phyloP scores from a whole-genome alignment of 179 eudicot genomes.

The Camellia oleifera region DNA sequence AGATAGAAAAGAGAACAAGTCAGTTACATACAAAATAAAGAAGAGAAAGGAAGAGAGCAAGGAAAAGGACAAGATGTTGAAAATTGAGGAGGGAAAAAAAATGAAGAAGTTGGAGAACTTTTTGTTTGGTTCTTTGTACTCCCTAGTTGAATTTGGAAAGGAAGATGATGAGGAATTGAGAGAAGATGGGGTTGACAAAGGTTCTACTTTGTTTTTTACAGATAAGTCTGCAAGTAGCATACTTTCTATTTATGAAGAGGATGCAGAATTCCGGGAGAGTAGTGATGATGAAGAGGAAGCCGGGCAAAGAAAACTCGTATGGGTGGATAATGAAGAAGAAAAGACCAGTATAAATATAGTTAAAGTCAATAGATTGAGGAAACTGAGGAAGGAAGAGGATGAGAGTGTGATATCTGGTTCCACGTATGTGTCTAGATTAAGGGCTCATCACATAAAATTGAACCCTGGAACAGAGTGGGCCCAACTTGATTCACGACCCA shows the following conservation, averaged over 20 bases:
- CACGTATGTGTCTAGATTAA: conserved; percentile 63
- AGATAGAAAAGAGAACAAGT: conserved; percentile 24
- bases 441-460: conserved; percentile 74
- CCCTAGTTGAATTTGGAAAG: conserved; percentile 68
- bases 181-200: conserved; percentile 25
- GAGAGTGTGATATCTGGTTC: conserved; percentile 72
- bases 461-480: conserved; percentile 93
- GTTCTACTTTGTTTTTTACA: conserved; percentile 48
- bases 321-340: conserved; percentile 87
- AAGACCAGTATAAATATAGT: conserved; percentile 55
- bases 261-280: conserved; percentile 27
- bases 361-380: conserved; percentile 72
- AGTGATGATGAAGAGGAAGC: conserved; percentile 28
- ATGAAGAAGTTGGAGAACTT: conserved; percentile 61
- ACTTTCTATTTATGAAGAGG: conserved; percentile 44
- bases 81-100: conserved; percentile 49
- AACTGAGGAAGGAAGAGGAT: conserved; percentile 81
- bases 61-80: conserved; percentile 28
- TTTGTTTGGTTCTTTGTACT: conserved; percentile 62
- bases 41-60: conserved; percentile 56
- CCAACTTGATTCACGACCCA: conserved; percentile 41
- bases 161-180: conserved; percentile 32
- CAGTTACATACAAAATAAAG: conserved; percentile 23
- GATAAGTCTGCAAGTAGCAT: conserved; percentile 50
- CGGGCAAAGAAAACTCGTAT: conserved; percentile 60